Percentiles rank a stretch among this genome's conserved stretches.
Conservation (phyloP, 1,284 basidiomycete species). For the Singerocomus rubriflavus region DNA sequence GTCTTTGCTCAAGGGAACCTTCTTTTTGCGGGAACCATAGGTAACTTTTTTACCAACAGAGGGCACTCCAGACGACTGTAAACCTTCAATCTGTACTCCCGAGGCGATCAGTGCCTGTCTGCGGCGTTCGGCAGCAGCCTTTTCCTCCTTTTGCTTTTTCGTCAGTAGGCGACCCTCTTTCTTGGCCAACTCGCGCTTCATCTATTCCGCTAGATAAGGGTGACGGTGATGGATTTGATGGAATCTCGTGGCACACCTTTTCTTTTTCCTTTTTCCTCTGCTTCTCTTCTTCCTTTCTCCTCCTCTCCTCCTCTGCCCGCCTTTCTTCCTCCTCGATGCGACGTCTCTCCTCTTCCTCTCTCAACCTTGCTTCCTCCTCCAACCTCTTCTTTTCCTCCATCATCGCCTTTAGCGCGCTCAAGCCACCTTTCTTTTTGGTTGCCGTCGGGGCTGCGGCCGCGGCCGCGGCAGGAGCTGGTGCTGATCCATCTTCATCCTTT, state of each 20-base stretch:
- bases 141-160: slow-evolving; percentile 96
- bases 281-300: slow-evolving; percentile 78
- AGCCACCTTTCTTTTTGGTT: slow-evolving; percentile 72
- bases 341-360: slow-evolving; percentile 72
- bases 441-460: slow-evolving; percentile 40
- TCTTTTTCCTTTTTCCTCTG: slow-evolving; percentile 86
- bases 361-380: slow-evolving; percentile 73
- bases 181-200: slow-evolving; percentile 80
- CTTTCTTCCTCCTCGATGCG: slow-evolving; percentile 86
- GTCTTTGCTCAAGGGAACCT: slow-evolving; percentile 45
- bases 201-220: slow-evolving; percentile 42
- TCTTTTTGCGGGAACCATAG: slow-evolving; percentile 87
- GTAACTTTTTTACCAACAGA: slow-evolving; percentile 65
- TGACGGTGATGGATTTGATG: neutral
- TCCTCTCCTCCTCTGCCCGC: slow-evolving; percentile 72
- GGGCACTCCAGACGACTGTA: slow-evolving; percentile 52
- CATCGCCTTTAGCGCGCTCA: slow-evolving; percentile 74
- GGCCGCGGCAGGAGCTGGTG: slow-evolving; percentile 38
- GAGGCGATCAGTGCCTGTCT: slow-evolving; percentile 89
- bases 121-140: slow-evolving; percentile 86
- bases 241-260: slow-evolving; percentile 52
- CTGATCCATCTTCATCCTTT: slow-evolving; percentile 64
- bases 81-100: slow-evolving; percentile 88
- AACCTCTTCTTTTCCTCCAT: slow-evolving; percentile 88
- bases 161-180: slow-evolving; percentile 91